Conservation (phyloP, 1,139 yeast species). For the Debaryomycetaceae sp. region DNA sequence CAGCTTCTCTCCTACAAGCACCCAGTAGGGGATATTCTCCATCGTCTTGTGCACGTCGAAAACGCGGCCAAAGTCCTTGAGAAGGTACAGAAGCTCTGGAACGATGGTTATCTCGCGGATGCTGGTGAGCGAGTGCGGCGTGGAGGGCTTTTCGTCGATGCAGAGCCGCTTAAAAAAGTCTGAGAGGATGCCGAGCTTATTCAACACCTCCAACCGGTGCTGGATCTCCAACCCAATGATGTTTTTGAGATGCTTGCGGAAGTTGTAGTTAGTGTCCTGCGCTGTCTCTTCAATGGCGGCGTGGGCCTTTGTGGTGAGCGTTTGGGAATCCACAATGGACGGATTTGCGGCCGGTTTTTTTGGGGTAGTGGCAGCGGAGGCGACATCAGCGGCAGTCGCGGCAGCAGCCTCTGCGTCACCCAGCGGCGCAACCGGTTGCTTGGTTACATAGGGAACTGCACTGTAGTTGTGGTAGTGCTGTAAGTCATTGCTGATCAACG, state of each 20-base stretch:
- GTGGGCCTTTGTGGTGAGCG: constrained; percentile 4
- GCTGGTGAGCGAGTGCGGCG: constrained; percentile 50
- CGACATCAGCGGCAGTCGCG: neutral
- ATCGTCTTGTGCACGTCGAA: constrained; percentile 68
- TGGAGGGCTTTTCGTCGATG: constrained; percentile 83
- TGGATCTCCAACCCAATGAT: constrained; percentile 61
- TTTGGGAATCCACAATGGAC: neutral
- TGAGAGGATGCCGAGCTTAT: constrained; percentile 72
- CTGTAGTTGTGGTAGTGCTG: constrained; percentile 52
- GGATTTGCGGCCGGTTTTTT: neutral
- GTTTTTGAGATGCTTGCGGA: constrained; percentile 32
- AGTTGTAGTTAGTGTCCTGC: constrained; percentile 28
- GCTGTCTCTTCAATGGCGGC: constrained; percentile 21
- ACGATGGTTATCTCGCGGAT: constrained; percentile 79
- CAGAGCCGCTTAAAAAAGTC: constrained; percentile 69
- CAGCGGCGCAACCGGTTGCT: too few relatives aligned
- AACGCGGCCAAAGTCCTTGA: constrained; percentile 65
- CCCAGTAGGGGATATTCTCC: constrained; percentile 85
- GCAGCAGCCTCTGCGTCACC: too few relatives aligned
- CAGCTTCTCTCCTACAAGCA: constrained; percentile 83
- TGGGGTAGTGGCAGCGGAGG: neutral
- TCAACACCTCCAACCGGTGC: constrained; percentile 77
- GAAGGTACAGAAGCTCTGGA: constrained; percentile 71
- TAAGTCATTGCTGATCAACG: constrained; percentile 76
- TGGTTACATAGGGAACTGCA: constrained; percentile 19